A percentile compares a stretch with the other conserved stretches of the same genome.
Evolutionary conservation across 2,329 filamentous ascomycete species (phyloP).

Genomic region (Botryotinia narcissicola): DNA sequence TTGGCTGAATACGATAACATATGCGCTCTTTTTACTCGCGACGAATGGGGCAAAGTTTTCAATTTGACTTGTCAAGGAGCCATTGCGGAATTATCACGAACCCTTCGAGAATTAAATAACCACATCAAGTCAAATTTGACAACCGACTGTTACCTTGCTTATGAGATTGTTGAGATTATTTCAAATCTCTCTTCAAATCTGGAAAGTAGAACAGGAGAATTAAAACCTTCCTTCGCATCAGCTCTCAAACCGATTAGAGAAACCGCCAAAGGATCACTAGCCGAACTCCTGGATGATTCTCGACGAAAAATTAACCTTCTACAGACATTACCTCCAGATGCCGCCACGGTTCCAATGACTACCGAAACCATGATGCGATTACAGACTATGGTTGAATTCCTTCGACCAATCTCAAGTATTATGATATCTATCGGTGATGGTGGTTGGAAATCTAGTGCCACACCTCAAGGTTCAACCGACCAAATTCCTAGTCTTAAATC

Average conservation of each 20-base stretch:
- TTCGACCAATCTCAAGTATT: constrained; percentile 81
- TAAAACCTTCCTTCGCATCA: constrained; percentile 79
- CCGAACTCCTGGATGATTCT: constrained; percentile 80
- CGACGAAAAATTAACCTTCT: constrained; percentile 65
- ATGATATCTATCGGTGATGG: constrained; percentile 91
- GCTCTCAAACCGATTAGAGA: constrained; percentile 87
- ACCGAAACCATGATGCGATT: constrained; percentile 82
- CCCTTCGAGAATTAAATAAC: constrained; percentile 81
- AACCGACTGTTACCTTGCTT: constrained; percentile 92
- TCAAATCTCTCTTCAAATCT: constrained; percentile 75
- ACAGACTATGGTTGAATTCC: constrained; percentile 82
- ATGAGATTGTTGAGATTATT: constrained; percentile 91
- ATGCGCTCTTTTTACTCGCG: constrained; percentile 77
- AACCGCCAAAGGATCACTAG: constrained; percentile 83
- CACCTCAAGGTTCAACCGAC: constrained; percentile 57
- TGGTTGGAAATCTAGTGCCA: constrained; percentile 68
- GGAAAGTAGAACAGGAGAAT: constrained; percentile 78
- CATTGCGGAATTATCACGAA: constrained; percentile 79
- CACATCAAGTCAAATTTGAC: constrained; percentile 83
- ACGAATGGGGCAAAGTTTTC: constrained; percentile 80
- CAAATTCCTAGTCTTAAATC: constrained; percentile 69
- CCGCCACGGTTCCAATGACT: constrained; percentile 73
- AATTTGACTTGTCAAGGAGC: constrained; percentile 75
- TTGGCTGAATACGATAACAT: constrained; percentile 89
- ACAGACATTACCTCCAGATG: constrained; percentile 71